Conservation (phyloP, 306 rosid species). For the Vigna angularis region DNA sequence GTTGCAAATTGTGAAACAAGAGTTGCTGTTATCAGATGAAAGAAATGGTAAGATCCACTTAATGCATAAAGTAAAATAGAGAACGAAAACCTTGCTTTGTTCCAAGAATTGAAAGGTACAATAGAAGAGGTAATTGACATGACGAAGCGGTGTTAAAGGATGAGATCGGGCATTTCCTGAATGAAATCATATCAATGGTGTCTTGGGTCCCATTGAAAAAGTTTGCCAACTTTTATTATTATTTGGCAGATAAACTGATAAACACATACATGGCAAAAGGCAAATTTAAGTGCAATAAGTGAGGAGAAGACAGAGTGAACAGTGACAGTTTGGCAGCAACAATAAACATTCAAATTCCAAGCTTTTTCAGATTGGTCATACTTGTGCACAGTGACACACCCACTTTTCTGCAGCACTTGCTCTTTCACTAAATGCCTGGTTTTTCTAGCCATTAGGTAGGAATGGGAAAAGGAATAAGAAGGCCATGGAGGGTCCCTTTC, state of each 20-base stretch:
- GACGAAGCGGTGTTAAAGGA: neutral
- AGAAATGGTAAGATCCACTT: no score
- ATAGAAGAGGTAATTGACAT: neutral
- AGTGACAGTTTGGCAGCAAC: conserved; percentile 49
- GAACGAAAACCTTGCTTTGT: neutral
- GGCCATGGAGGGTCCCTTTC: conserved; percentile 1
- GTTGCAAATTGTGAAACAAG: no score
- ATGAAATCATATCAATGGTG: neutral
- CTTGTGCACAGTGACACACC: conserved; percentile 7
- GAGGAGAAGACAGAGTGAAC: conserved; percentile 2
- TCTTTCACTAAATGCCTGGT: conserved; percentile 14
- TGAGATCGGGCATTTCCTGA: conserved; percentile 9
- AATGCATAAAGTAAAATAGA: no score
- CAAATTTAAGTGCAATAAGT: conserved; percentile 5
- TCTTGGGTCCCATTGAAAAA: neutral
- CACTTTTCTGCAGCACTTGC: conserved; percentile 28
- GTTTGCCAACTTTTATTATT: conserved; percentile 4
- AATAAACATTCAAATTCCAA: conserved; percentile 40
- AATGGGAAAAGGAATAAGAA: neutral
- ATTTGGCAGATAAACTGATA: neutral
- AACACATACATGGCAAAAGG: neutral
- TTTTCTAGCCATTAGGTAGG: conserved; percentile 1
- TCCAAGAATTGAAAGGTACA: neutral
- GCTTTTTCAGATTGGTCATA: conserved; percentile 36
- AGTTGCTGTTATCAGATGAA: no score